Evolutionary conservation across 2,329 filamentous ascomycete genomes (phyloP), one percentile per base, ranked within the genome.

Genomic region (Thielaviopsis cerberus): DNA sequence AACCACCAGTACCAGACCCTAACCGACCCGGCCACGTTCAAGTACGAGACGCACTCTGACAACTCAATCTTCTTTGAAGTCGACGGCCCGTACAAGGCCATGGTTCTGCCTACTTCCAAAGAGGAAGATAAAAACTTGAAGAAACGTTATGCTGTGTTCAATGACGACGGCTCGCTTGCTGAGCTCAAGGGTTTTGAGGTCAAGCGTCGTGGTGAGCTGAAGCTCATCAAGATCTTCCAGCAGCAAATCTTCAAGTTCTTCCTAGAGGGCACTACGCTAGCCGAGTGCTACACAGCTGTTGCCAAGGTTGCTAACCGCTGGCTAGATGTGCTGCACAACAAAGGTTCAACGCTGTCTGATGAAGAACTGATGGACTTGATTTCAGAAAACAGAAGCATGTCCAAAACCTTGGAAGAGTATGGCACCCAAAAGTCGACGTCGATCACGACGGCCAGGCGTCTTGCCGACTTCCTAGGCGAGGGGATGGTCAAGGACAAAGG

Each of bases 51-150:
- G 0, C 88, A 95, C 69, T 97, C 91, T 73, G 92, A 98, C 67
- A 98, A 98, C 70, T 92, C 90, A 34, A 98, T 98, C 69, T 98
- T 98, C 74, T 98, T 98, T 72, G 92, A 98, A 70, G 92, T 98
- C 54, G 92, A 98, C 65, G 92, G 92, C 4, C 92, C 92, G 0
- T 98, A 98, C 76, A 90, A 81, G 68, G 92, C 92, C 62, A 98
- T 98, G 92, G 83, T 98, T 61, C 71, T 98, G 62, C 92, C 92
- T 1, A 97, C 92, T 0, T 97, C 91, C 0, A 97, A 98, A 68
- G 92, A 98, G 68, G 92, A 97, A 70, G 91, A 97, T 73, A 98
- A 97, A 75, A 98, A 98, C 70, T 76, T 98, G 78, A 98, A 98
- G 75, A 98, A 98, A 73, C 83, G 92, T 67, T 98, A 98, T 68